Percentiles rank a stretch among this genome's conserved stretches.
These are phyloP conservation scores for Fonsecaea pugnacius DNA, from an alignment of 2,329 filamentous ascomycete species.

Conservation along the genomic window DNA sequence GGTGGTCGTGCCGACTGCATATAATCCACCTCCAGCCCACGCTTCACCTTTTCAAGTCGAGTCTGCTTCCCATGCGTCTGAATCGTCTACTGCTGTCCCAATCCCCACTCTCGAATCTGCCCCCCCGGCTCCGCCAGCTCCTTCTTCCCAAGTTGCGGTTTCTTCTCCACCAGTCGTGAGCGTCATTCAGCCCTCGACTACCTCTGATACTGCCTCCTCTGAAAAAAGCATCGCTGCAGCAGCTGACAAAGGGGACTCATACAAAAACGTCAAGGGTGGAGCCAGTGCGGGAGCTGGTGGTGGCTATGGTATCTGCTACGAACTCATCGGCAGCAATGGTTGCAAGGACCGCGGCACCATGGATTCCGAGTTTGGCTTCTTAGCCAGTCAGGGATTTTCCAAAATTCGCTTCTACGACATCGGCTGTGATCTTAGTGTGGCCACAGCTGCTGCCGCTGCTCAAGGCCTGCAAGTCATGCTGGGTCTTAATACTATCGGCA, in stretches of 20 bases:
- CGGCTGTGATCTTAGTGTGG: conserved; percentile 71
- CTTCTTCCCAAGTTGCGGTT: not conserved
- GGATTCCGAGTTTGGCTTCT: conserved; percentile 64
- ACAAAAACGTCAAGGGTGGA: conserved; percentile 5
- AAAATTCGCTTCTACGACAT: conserved; percentile 77
- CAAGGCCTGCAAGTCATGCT: conserved; percentile 72
- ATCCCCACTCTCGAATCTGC: conserved; percentile 21
- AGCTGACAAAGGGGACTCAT: conserved; percentile 3
- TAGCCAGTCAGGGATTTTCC: conserved; percentile 61
- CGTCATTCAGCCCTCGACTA: conserved; percentile 28
- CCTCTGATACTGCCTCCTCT: conserved; percentile 10
- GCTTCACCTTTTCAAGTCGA: conserved; percentile 23
- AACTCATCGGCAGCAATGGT: conserved; percentile 59
- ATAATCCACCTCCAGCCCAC: conserved; percentile 14
- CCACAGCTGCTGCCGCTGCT: conserved; percentile 66
- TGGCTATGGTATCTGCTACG: conserved; percentile 61
- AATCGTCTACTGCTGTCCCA: conserved; percentile 7
- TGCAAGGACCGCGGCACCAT: conserved; percentile 72
- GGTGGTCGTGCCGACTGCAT: conserved; percentile 2
- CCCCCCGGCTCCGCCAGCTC: conserved; percentile 14
- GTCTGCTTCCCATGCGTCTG: conserved; percentile 22
- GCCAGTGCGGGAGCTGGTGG: conserved; percentile 18
- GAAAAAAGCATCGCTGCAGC: not conserved
- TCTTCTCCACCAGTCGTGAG: not conserved
- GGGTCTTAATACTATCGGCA: conserved; percentile 70